phyloP scores from a whole-genome alignment of 305 asterid species.

The Fraxinus latifolia region DNA sequence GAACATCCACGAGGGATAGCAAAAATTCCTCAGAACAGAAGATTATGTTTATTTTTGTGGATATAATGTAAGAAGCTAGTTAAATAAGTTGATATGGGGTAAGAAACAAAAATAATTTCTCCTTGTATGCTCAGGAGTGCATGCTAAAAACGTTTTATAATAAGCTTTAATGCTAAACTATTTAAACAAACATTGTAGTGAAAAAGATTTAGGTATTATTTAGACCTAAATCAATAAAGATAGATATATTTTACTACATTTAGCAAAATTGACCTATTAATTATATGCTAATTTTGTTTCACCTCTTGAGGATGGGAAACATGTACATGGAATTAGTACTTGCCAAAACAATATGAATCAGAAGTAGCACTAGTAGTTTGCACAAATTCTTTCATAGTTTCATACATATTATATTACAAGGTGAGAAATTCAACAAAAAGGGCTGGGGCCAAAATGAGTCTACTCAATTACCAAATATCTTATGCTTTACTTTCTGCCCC shows the following conservation, averaged over 20 bases:
- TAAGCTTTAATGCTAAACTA: background rate
- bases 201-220: background rate
- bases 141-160: background rate
- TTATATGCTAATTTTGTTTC: slow-evolving; percentile 3
- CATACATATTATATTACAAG: background rate
- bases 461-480: slow-evolving; percentile 58
- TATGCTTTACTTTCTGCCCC: slow-evolving; percentile 94
- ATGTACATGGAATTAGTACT: background rate
- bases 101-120: background rate
- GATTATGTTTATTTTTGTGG: background rate
- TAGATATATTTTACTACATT: background rate
- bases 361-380: background rate
- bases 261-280: background rate
- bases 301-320: slow-evolving; percentile 4
- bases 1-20: background rate
- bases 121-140: background rate
- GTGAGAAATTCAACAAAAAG: background rate
- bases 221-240: background rate
- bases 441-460: background rate
- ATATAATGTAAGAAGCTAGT: background rate
- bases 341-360: slow-evolving; percentile 1
- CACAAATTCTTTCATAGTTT: background rate
- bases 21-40: background rate
- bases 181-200: background rate
- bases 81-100: background rate